phyloP scores from a whole-genome alignment of 306 rosid genomes.

The Pyrus betulifolia region DNA sequence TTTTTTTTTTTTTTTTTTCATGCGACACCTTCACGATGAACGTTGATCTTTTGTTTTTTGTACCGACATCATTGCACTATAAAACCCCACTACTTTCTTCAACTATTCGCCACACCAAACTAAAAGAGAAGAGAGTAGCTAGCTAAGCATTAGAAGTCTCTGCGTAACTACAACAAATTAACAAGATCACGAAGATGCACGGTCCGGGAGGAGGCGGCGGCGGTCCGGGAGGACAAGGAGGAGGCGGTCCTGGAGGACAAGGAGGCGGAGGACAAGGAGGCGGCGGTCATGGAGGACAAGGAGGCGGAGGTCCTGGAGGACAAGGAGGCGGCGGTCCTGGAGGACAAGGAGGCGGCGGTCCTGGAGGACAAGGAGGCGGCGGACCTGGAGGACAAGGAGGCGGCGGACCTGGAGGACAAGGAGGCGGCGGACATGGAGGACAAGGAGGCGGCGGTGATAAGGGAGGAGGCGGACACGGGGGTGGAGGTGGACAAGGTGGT shows the following conservation, averaged over 20 bases:
- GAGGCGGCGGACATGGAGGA: neutral
- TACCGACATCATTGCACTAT: neutral
- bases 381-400: neutral
- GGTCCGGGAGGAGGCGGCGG: neutral
- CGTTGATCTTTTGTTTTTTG: neutral
- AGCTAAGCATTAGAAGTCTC: neutral
- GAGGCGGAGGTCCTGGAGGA: neutral
- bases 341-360: neutral
- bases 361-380: neutral
- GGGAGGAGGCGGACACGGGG: neutral
- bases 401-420: neutral
- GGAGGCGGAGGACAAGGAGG: neutral
- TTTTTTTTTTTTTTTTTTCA: neutral
- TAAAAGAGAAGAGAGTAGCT: neutral
- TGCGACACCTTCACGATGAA: neutral
- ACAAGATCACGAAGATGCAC: neutral
- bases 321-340: neutral
- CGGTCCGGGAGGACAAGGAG: neutral
- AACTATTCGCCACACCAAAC: neutral
- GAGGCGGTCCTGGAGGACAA: neutral
- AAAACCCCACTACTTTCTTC: neutral
- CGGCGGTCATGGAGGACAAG: neutral
- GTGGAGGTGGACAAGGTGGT: neutral
- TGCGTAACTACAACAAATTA: neutral
- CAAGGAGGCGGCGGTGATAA: neutral